Base-by-base conservation (phyloP, 805 yeast genomes). In the Aciculoconidium aculeatum region DNA sequence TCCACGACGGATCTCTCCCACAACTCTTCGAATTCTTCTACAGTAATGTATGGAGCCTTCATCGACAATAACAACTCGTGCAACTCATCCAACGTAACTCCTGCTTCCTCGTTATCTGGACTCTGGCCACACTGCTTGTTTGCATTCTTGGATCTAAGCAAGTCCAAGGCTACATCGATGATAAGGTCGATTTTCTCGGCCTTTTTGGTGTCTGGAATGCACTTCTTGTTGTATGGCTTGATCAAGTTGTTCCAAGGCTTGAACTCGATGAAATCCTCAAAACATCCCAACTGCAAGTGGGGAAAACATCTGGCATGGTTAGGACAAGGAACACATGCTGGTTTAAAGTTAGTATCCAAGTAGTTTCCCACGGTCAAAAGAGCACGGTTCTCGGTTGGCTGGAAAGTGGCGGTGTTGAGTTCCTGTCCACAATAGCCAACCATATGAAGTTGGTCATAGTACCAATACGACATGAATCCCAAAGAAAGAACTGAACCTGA, bases 401-500 rank as follows among this genome's bases (percentile, higher is more conserved):
- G 59, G 28, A 71, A 54, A 5, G 70, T 62, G 11, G 68, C 65
- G 27, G 57, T 54, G 37, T 62, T 32, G 9, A 75, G 58, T 43
- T 78, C 82, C 18, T 65, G 56, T 0, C 87, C 87, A 61, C 95
- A 86, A 51, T 75, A 86, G 0, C 95, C 95, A 23, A 75, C 65
- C 18, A 72, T 56, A 9, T 70, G 42, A 22, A 71, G 66, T 47
- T 81, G 80, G 36, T 79, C 78, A 26, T 82, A 60, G 53, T 78
- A 80, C 80, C 84, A 75, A 30, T 69, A 55, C 0, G 63, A 66
- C 40, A 65, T 62, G 5, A 71, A 42, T 1, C 67, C 59, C 7
- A 59, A 39, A 0, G 56, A 20, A 3, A 68, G 49, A 7, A 61
- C 28, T 1, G 52, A 6, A 3, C 44, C 23, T 38, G 32, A 42